phyloP scores from a whole-genome alignment of 257 asterid genomes.

The Solanum habrochaites region DNA sequence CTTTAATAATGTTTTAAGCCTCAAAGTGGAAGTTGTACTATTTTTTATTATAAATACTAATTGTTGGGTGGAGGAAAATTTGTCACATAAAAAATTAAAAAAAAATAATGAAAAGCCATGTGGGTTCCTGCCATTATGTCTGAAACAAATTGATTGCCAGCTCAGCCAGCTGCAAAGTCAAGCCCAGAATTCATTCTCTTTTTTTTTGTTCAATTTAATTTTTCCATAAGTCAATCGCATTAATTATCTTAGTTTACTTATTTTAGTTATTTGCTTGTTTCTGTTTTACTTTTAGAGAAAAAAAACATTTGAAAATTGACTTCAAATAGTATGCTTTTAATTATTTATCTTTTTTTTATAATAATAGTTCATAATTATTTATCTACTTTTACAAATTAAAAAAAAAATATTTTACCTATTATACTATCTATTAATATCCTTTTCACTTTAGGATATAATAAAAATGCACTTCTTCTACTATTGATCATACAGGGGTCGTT shows the following conservation, averaged over 20 bases:
- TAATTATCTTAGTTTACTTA: not conserved
- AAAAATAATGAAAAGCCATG: not conserved
- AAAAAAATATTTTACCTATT: no score
- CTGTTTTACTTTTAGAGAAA: no score
- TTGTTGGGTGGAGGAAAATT: not conserved
- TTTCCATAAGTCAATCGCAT: not conserved
- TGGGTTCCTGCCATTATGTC: not conserved
- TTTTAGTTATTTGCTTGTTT: no score
- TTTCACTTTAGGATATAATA: not conserved
- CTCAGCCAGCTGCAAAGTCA: not conserved
- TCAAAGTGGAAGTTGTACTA: not conserved
- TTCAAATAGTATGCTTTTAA: not conserved
- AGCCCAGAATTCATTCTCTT: not conserved
- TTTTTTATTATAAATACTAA: not conserved
- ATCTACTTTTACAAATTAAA: no score
- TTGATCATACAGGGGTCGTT: no score
- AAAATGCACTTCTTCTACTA: not conserved
- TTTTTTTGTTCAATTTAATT: not conserved
- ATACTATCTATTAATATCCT: not conserved
- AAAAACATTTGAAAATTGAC: no score
- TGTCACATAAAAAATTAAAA: not conserved
- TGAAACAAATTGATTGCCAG: not conserved
- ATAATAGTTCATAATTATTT: no score
- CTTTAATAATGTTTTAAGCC: not conserved
- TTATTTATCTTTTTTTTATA: no score